These are phyloP conservation scores for Periglandula ipomoeae DNA, from an alignment of 2,329 filamentous ascomycete genomes.

Conservation along the genomic window DNA sequence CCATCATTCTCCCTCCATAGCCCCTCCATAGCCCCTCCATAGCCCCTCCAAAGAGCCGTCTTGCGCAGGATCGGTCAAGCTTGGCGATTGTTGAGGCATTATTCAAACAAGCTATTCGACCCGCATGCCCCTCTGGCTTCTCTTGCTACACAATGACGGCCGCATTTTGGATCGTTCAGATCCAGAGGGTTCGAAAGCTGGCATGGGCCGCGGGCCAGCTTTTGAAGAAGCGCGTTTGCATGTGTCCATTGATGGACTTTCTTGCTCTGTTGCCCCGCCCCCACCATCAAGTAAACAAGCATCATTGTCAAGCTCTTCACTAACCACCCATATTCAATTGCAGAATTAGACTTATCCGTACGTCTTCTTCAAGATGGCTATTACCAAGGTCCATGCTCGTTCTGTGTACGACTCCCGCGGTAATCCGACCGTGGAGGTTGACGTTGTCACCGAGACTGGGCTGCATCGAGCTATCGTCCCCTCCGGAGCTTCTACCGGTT, in stretches of 20 bases:
- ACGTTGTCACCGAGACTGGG: slow-evolving; percentile 91
- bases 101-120: neutral
- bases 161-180: neutral
- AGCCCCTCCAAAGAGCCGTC: neutral
- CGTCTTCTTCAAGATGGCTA: slow-evolving; percentile 61
- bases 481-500: slow-evolving; percentile 90
- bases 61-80: neutral
- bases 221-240: neutral
- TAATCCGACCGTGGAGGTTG: slow-evolving; percentile 98
- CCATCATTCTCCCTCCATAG: neutral
- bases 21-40: neutral
- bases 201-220: neutral
- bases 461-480: slow-evolving; percentile 97
- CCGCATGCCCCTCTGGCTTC: neutral
- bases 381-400: slow-evolving; percentile 83
- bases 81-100: slow-evolving; percentile 4
- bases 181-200: no score
- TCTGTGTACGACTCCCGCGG: slow-evolving; percentile 97
- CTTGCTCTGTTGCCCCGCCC: slow-evolving; percentile 6
- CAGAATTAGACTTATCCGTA: slow-evolving; percentile 1
- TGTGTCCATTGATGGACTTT: neutral
- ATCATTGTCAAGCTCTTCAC: neutral
- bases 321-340: neutral
- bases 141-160: no score
- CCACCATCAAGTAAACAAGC: slow-evolving; percentile 2